phyloP scores from a whole-genome alignment of 2,329 filamentous ascomycete species.

The Akanthomyces muscarius region DNA sequence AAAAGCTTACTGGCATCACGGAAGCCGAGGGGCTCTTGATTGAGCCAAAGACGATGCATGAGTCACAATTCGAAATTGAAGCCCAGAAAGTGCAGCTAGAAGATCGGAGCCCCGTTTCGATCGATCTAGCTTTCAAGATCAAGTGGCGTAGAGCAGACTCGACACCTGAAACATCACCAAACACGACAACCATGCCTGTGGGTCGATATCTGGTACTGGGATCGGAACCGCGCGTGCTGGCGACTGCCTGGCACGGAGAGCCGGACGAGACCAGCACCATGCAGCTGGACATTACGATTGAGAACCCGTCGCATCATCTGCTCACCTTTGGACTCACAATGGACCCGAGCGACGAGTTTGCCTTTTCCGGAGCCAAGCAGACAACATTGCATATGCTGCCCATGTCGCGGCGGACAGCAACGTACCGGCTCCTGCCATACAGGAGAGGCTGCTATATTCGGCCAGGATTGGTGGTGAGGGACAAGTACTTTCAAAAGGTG shows the following conservation, averaged over 20 bases:
- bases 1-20: conserved; percentile 33
- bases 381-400: conserved; percentile 78
- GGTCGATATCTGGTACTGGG: conserved; percentile 77
- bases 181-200: conserved; percentile 67
- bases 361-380: conserved; percentile 84
- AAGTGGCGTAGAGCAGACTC: conserved; percentile 63
- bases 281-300: conserved; percentile 61
- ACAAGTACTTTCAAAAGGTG: conserved; percentile 91
- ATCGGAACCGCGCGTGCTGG: conserved; percentile 81
- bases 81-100: conserved; percentile 76
- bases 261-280: conserved; percentile 35
- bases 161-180: conserved; percentile 35
- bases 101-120: conserved; percentile 68
- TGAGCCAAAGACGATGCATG: conserved; percentile 63
- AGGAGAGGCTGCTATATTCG: conserved; percentile 62
- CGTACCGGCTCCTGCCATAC: conserved; percentile 70
- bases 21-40: conserved; percentile 48
- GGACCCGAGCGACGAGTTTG: conserved; percentile 90
- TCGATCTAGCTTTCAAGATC: conserved; percentile 73
- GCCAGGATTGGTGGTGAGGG: conserved; percentile 72
- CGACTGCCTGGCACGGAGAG: conserved; percentile 46
- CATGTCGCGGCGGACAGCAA: conserved; percentile 68
- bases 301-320: conserved; percentile 93
- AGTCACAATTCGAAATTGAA: conserved; percentile 68
- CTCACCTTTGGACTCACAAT: conserved; percentile 88